phyloP scores from a whole-genome alignment of 768 basidiomycete genomes.

The Tulasnella calospora region DNA sequence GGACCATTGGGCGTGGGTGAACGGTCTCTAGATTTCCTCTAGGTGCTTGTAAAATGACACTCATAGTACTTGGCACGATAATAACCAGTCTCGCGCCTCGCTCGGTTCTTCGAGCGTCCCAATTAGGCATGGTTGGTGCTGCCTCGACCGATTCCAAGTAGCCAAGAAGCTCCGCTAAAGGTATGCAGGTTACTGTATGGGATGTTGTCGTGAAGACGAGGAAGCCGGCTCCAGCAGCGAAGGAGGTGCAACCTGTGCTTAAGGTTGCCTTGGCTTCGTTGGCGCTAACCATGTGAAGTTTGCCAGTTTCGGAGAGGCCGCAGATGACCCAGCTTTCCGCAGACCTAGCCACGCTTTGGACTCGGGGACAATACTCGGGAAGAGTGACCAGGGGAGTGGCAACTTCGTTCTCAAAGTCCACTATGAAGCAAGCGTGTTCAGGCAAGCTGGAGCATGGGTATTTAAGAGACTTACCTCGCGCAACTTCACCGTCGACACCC shows the following conservation, averaged over 20 bases:
- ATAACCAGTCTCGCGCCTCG: slow-evolving; percentile 85
- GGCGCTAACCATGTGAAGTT: slow-evolving; percentile 50
- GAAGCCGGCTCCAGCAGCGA: slow-evolving; percentile 62
- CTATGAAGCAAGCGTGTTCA: slow-evolving; percentile 1
- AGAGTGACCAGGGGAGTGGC: slow-evolving; percentile 41
- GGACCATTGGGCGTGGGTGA: slow-evolving; percentile 84
- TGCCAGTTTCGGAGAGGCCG: slow-evolving; percentile 62
- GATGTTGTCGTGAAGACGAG: slow-evolving; percentile 78
- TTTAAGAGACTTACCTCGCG: slow-evolving; percentile 30
- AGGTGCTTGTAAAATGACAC: slow-evolving; percentile 93
- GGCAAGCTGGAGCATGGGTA: not conserved
- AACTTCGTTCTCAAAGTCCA: slow-evolving; percentile 31
- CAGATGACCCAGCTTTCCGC: slow-evolving; percentile 43
- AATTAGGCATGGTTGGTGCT: slow-evolving; percentile 33
- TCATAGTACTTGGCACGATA: slow-evolving; percentile 82
- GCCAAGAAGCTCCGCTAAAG: slow-evolving; percentile 41
- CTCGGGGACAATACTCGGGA: slow-evolving; percentile 56
- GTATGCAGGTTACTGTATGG: slow-evolving; percentile 74
- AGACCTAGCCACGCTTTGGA: slow-evolving; percentile 31
- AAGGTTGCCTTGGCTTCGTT: slow-evolving; percentile 31
- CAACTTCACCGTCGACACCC: slow-evolving; percentile 30
- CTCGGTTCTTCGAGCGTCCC: slow-evolving; percentile 78
- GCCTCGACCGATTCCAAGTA: slow-evolving; percentile 23
- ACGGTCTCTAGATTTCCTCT: slow-evolving; percentile 95
- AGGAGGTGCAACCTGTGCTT: slow-evolving; percentile 51